A percentile compares a stretch with the other conserved stretches of the same genome.
Conservation (phyloP, 352 stramenopile genomes). For the Pythium vanterpoolii region DNA sequence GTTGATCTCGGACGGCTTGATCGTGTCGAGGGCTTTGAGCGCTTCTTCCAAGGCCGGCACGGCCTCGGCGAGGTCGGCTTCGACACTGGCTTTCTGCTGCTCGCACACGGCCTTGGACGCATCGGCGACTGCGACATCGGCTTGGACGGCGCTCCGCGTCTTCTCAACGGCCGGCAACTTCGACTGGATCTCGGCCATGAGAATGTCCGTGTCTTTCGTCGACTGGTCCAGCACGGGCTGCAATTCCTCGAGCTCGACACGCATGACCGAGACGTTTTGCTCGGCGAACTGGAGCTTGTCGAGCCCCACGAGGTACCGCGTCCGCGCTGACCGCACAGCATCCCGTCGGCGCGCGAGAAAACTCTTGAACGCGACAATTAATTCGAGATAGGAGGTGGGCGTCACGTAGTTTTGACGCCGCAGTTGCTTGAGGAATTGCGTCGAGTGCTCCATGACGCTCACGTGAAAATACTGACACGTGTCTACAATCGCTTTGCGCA, state of each 20-base stretch:
- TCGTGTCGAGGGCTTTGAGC: slow-evolving; percentile 91
- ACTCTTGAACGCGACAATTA: slow-evolving; percentile 93
- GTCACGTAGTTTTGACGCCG: slow-evolving; percentile 95
- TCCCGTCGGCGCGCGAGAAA: slow-evolving; percentile 82
- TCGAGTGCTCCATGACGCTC: slow-evolving; percentile 83
- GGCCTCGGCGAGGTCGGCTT: slow-evolving; percentile 90
- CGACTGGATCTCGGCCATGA: slow-evolving; percentile 93
- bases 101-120: slow-evolving; percentile 89
- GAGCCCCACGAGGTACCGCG: slow-evolving; percentile 89
- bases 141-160: slow-evolving; percentile 75
- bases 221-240: slow-evolving; percentile 92
- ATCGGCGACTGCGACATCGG: slow-evolving; percentile 72
- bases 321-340: slow-evolving; percentile 76
- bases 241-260: slow-evolving; percentile 92
- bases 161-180: slow-evolving; percentile 90
- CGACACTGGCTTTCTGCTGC: slow-evolving; percentile 81
- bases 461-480: slow-evolving; percentile 94
- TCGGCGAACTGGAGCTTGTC: slow-evolving; percentile 94
- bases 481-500: slow-evolving; percentile 83
- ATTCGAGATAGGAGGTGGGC: slow-evolving; percentile 93
- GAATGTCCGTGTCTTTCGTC: slow-evolving; percentile 89
- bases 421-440: slow-evolving; percentile 78
- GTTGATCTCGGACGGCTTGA: slow-evolving; percentile 92
- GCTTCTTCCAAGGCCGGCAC: slow-evolving; percentile 92
- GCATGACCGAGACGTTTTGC: slow-evolving; percentile 92